These are phyloP conservation scores for Erodium moschatum DNA, from an alignment of 441 rosid species.

Conservation along the genomic window DNA sequence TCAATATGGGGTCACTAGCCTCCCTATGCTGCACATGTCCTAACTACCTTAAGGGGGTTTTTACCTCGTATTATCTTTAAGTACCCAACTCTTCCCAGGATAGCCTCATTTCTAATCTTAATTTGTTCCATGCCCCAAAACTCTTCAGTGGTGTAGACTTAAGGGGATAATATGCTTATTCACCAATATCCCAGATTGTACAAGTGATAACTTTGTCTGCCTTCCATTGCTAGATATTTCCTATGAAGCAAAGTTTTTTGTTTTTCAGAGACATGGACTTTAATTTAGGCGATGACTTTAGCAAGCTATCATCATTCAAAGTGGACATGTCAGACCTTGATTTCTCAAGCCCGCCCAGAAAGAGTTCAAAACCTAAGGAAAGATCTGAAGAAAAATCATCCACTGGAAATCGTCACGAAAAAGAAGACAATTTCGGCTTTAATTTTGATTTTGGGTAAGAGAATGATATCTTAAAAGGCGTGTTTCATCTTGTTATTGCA, in stretches of 20 bases:
- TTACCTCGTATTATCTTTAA: background rate
- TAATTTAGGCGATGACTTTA: slow-evolving; percentile 63
- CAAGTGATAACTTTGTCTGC: slow-evolving; percentile 5
- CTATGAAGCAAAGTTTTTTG: slow-evolving; percentile 4
- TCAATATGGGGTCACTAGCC: background rate
- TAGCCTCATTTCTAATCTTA: background rate
- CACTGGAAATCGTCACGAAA: slow-evolving; percentile 31
- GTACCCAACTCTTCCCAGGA: background rate
- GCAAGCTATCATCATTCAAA: slow-evolving; percentile 65
- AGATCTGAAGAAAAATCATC: slow-evolving; percentile 41
- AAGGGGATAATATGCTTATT: background rate
- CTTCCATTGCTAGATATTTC: slow-evolving; percentile 8
- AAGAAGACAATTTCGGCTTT: slow-evolving; percentile 43
- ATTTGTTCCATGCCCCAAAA: slow-evolving; percentile 9
- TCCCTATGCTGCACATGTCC: background rate
- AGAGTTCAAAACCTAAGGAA: slow-evolving; percentile 35
- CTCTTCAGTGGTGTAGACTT: slow-evolving; percentile 13
- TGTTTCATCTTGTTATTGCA: background rate
- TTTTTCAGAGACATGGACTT: slow-evolving; percentile 75
- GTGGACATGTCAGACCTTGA: slow-evolving; percentile 79
- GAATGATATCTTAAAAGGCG: slow-evolving; percentile 14
- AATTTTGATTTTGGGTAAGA: slow-evolving; percentile 73
- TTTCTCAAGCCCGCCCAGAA: slow-evolving; percentile 51
- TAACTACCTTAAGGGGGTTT: background rate
- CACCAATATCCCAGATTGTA: slow-evolving; percentile 7